phyloP scores from a whole-genome alignment of 176 grass and related monocot genomes.

The Oryza longistaminata region DNA sequence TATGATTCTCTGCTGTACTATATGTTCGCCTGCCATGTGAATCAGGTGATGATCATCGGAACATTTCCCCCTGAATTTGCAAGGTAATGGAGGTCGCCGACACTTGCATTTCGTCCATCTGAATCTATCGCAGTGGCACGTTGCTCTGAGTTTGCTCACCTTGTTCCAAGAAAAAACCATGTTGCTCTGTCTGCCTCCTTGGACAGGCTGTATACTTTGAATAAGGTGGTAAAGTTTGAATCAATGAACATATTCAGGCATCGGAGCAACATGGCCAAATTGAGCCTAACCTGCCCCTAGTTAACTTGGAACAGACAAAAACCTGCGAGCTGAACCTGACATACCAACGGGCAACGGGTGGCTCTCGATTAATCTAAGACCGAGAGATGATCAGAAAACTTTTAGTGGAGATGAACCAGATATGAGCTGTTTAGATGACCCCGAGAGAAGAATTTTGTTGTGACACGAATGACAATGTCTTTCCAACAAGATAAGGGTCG shows the following conservation, averaged over 20 bases:
- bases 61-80: not conserved
- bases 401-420: not conserved
- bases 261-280: constrained; percentile 32
- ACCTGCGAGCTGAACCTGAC: constrained; percentile 31
- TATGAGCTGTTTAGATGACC: not conserved
- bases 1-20: not conserved
- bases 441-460: not conserved
- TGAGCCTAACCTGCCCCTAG: not conserved
- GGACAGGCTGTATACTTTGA: not conserved
- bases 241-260: not conserved
- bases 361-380: not conserved
- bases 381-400: constrained; percentile 7
- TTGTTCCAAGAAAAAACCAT: not conserved
- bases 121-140: not conserved
- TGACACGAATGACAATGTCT: not conserved
- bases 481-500: not conserved
- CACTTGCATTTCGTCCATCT: not conserved
- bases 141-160: not conserved
- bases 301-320: constrained; percentile 20
- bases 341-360: constrained; percentile 20
- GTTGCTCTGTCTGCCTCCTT: not conserved
- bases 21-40: not conserved
- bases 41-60: constrained; percentile 13
- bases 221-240: constrained; percentile 13
- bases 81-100: not conserved